Evolutionary conservation across 2,329 filamentous ascomycete species (phyloP).

Genomic region (Epichloe uncinata): DNA sequence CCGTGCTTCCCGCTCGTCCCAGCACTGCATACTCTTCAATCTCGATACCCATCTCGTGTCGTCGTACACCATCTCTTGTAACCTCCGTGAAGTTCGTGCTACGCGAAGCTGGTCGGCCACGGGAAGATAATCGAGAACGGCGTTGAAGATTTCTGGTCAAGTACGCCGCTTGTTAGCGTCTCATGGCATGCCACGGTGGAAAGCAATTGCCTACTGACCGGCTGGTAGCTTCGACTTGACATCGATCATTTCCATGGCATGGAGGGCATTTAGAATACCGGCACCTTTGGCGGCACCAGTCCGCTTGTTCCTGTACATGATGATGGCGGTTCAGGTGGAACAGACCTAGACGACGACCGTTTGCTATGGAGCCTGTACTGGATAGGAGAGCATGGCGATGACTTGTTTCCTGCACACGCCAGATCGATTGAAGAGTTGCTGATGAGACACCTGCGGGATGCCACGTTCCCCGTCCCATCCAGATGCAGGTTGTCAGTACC

Average conservation of each 20-base stretch:
- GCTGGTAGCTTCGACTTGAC: conserved; percentile 69
- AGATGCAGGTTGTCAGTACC: too few relatives aligned
- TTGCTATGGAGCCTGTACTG: neutral
- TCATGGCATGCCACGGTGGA: neutral
- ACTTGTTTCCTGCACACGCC: neutral
- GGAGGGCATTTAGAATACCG: conserved; percentile 62
- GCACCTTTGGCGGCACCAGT: conserved; percentile 25
- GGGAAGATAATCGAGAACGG: conserved; percentile 80
- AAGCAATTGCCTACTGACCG: conserved; percentile 33
- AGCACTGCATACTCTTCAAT: conserved; percentile 75
- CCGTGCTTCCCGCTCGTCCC: conserved; percentile 81
- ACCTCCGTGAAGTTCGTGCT: conserved; percentile 68
- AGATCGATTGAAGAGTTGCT: neutral
- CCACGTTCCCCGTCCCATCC: too few relatives aligned
- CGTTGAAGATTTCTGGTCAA: conserved; percentile 65
- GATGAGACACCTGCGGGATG: neutral
- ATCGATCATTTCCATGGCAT: conserved; percentile 67
- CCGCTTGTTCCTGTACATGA: conserved; percentile 34
- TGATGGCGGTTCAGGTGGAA: conserved; percentile 9
- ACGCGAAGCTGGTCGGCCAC: conserved; percentile 75
- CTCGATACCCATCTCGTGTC: conserved; percentile 89
- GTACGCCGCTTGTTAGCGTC: conserved; percentile 1
- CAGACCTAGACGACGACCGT: conserved; percentile 1
- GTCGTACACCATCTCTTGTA: conserved; percentile 98
- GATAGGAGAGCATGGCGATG: neutral